These are phyloP conservation scores for Rehmannia glutinosa DNA, from an alignment of 257 asterid genomes.

Conservation along the genomic window DNA sequence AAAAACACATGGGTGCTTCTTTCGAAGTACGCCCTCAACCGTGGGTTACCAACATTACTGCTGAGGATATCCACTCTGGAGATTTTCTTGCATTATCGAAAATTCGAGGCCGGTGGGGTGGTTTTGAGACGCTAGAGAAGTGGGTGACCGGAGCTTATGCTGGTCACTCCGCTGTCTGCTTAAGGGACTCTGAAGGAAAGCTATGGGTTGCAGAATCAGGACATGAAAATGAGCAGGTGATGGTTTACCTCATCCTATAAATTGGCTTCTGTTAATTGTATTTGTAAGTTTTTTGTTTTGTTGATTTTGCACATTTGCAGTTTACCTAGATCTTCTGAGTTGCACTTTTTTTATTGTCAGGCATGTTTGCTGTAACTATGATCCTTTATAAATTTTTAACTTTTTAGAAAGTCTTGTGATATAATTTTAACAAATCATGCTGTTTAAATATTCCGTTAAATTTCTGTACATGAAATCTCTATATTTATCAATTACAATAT, in stretches of 20 bases:
- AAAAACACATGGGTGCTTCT: constrained; percentile 79
- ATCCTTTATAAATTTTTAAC: not conserved
- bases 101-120: constrained; percentile 90
- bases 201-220: constrained; percentile 97
- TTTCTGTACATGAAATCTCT: too few species aligned
- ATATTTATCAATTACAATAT: too few species aligned
- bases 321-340: not conserved
- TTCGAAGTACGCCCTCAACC: constrained; percentile 84
- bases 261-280: not conserved
- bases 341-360: not conserved
- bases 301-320: not conserved
- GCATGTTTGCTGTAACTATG: not conserved
- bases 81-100: constrained; percentile 82
- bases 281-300: not conserved
- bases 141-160: constrained; percentile 91
- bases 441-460: not conserved
- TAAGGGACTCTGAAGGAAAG: constrained; percentile 72
- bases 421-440: not conserved
- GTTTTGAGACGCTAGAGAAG: constrained; percentile 85
- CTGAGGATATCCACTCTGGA: constrained; percentile 76
- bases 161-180: constrained; percentile 83
- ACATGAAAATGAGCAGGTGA: constrained; percentile 71
- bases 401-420: not conserved
- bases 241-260: not conserved
- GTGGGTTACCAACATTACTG: constrained; percentile 60